phyloP scores from a whole-genome alignment of 225 moss, liverwort and hornwort genomes.

The Pleurozium schreberi region DNA sequence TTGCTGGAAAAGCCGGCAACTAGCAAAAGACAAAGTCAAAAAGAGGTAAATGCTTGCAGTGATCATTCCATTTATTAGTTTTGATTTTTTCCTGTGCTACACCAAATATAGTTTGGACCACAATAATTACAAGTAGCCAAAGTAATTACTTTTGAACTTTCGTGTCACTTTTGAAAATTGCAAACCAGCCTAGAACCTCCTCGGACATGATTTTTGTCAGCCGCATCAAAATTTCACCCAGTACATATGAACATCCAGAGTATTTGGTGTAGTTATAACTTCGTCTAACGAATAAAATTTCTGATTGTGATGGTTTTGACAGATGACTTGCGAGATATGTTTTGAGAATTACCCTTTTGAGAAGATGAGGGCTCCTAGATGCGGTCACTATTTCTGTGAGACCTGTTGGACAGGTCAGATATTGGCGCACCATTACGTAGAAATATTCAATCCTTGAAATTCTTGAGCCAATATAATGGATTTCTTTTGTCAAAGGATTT shows the following conservation, averaged over 20 bases:
- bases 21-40: conserved; percentile 20
- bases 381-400: conserved; percentile 92
- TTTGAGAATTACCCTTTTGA: conserved; percentile 63
- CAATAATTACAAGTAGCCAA: not conserved
- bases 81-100: not conserved
- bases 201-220: not conserved
- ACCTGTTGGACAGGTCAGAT: conserved; percentile 86
- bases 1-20: conserved; percentile 39
- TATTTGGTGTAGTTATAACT: not conserved
- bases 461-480: not conserved
- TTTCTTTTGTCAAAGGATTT: not conserved
- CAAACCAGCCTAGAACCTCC: not conserved
- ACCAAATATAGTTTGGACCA: not conserved
- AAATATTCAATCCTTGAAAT: not conserved
- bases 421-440: conserved; percentile 17
- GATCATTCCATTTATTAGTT: not conserved
- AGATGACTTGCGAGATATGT: conserved; percentile 82
- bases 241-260: not conserved
- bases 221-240: not conserved
- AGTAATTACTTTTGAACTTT: not conserved
- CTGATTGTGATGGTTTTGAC: not conserved
- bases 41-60: conserved; percentile 27
- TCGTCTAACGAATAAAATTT: not conserved
- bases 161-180: not conserved
- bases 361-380: conserved; percentile 86